phyloP scores from a whole-genome alignment of 768 basidiomycete species.

The Boletus barrowsii region DNA sequence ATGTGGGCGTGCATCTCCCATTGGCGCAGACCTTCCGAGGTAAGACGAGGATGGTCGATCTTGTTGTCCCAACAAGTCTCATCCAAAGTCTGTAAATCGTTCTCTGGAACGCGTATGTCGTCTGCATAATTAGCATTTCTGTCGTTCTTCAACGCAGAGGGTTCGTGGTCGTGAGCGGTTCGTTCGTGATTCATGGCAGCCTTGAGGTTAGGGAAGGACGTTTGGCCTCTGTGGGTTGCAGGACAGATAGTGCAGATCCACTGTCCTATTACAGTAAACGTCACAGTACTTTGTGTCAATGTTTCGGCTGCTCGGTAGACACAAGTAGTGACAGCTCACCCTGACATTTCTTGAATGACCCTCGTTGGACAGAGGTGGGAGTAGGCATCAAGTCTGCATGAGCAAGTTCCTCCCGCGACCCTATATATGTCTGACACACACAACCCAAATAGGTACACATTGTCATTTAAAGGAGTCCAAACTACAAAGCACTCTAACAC shows the following conservation, averaged over 20 bases:
- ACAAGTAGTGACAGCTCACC: conserved; percentile 9
- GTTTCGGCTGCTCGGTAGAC: background rate
- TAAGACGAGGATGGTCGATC: conserved; percentile 29
- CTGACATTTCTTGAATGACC: conserved; percentile 19
- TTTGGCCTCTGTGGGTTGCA: conserved; percentile 14
- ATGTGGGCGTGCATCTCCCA: conserved; percentile 35
- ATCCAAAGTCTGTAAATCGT: conserved; percentile 11
- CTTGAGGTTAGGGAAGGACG: conserved; percentile 24
- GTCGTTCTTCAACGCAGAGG: conserved; percentile 2
- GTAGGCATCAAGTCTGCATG: conserved; percentile 21
- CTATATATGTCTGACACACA: conserved; percentile 20
- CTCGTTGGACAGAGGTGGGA: conserved; percentile 18
- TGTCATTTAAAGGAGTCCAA: conserved; percentile 2
- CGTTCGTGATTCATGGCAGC: conserved; percentile 34
- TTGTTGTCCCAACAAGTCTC: conserved; percentile 28
- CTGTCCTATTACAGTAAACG: conserved; percentile 23
- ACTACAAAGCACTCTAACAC: background rate
- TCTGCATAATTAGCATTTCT: background rate
- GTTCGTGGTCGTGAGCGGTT: conserved; percentile 17
- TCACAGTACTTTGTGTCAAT: background rate
- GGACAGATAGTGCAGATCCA: conserved; percentile 37
- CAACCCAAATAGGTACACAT: conserved; percentile 6
- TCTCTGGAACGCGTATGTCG: background rate
- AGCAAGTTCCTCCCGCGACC: conserved; percentile 8
- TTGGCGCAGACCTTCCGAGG: conserved; percentile 25